Conservation (phyloP, 2,329 filamentous ascomycete species). For the Stagonosporopsis chrysanthemi region DNA sequence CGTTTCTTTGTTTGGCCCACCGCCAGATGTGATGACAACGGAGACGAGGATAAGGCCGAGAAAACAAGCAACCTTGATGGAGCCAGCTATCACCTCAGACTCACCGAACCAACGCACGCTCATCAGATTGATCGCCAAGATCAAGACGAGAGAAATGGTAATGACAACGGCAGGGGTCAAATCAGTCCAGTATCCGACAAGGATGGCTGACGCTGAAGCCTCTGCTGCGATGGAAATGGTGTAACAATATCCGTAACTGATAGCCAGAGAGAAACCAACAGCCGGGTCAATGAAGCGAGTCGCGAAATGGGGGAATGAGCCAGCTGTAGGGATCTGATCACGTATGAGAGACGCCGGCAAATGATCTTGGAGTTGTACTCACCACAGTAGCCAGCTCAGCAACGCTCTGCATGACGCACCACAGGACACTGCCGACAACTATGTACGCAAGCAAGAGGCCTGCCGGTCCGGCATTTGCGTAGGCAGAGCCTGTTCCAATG, state of each 20-base stretch:
- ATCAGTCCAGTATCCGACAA: slow-evolving; percentile 47
- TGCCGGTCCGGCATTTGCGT: slow-evolving; percentile 50
- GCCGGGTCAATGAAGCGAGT: slow-evolving; percentile 70
- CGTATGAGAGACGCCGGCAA: background rate
- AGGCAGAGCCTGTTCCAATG: slow-evolving; percentile 30
- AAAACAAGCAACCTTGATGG: slow-evolving; percentile 53
- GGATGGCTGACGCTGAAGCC: slow-evolving; percentile 52
- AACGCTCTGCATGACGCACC: slow-evolving; percentile 67
- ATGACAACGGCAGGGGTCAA: slow-evolving; percentile 65
- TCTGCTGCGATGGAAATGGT: slow-evolving; percentile 58
- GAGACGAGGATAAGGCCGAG: slow-evolving; percentile 33
- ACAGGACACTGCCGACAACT: slow-evolving; percentile 62
- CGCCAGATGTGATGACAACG: slow-evolving; percentile 35
- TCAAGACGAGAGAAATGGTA: slow-evolving; percentile 61
- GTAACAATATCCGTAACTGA: slow-evolving; percentile 58
- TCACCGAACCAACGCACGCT: slow-evolving; percentile 62
- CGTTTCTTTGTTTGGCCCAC: slow-evolving; percentile 64
- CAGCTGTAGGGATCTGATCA: slow-evolving; percentile 47
- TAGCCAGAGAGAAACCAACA: slow-evolving; percentile 61
- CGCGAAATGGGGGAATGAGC: slow-evolving; percentile 68
- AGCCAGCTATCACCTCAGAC: slow-evolving; percentile 54
- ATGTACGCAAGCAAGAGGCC: slow-evolving; percentile 65
- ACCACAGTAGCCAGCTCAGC: slow-evolving; percentile 64
- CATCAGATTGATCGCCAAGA: slow-evolving; percentile 59
- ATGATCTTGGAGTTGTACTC: background rate